Base-by-base conservation (phyloP, 169 alveolate species). In the Babesia bovis region DNA sequence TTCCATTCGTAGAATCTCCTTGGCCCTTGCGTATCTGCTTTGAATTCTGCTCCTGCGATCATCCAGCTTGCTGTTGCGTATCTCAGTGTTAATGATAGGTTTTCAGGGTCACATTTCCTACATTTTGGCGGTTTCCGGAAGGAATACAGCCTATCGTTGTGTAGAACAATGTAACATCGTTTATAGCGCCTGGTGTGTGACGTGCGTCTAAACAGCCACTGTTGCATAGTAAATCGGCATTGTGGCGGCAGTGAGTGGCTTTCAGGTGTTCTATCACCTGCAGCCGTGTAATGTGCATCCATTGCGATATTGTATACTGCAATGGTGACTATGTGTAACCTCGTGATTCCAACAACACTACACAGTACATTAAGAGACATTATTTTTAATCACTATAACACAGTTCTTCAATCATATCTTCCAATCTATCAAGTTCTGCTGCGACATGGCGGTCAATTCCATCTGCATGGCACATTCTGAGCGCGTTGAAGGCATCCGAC, bases 211-310 rank as follows among this genome's bases (percentile, higher is more conserved):
- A 56, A 81, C 40, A 81, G 73, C 88, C 88, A 81, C 28, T 81
- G 88, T 40, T 81, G 88, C 84, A 81, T 81, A 7, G 84, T 81
- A 33, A 78, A 78, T 38, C 59, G 33, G 32, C 87, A 78, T 17
- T 68, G 76, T 38, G 56, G 28, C 52, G 87, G 87, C 69, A 78
- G 66, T 72, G 41, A 44, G 30, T 42, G 44, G 55, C 35, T 58
- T 9, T 45, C 32, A 25, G 59, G 40, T 55, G 42, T 45, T 38
- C 47, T 73, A 3, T n/a, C 50, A 36, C 42, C 49, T 35, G 13
- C 26, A 6, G 6, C 19, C 59, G 4, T 60, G 5, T 52, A 19
- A 7, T 4, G 3, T 26, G 75, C 32, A 7, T 12, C 53, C 65
- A 36, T 38, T n/a, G n/a, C n/a, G n/a, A n/a, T n/a, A n/a, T n/a